Conservation (phyloP, 331 rosid species). For the Erythrophleum ivorense region DNA sequence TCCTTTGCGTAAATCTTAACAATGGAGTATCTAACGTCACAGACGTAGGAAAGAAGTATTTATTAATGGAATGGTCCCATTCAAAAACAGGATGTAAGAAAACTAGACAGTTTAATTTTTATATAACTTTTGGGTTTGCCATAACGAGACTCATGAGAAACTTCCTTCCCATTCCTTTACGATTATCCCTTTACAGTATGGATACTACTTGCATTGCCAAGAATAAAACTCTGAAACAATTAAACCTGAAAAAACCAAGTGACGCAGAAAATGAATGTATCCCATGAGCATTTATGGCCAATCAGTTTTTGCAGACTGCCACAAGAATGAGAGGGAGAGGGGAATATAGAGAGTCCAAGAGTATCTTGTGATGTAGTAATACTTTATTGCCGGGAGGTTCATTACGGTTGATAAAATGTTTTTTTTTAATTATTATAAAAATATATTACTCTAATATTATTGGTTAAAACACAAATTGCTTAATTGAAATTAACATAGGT, state of each 20-base stretch:
- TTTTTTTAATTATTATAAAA: background rate
- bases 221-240: constrained; percentile 31
- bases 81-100: constrained; percentile 1
- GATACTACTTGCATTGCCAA: constrained; percentile 38
- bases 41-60: constrained; percentile 3
- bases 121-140: constrained; percentile 2
- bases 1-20: background rate
- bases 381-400: background rate
- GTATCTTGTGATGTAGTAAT: constrained; percentile 17
- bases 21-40: background rate
- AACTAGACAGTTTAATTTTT: background rate
- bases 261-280: constrained; percentile 22
- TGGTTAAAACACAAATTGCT: background rate
- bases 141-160: constrained; percentile 43
- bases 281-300: constrained; percentile 47
- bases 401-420: background rate
- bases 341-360: background rate
- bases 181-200: constrained; percentile 38
- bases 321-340: constrained; percentile 16
- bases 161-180: constrained; percentile 7
- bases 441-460: background rate
- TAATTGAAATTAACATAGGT: background rate
- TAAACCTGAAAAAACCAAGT: constrained; percentile 29
- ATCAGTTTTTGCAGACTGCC: constrained; percentile 23
- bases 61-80: constrained; percentile 30